Percentiles rank a stretch among this genome's conserved stretches.
Evolutionary conservation across 1,139 yeast genomes (phyloP).

Genomic region (Suhomyces taliae): DNA sequence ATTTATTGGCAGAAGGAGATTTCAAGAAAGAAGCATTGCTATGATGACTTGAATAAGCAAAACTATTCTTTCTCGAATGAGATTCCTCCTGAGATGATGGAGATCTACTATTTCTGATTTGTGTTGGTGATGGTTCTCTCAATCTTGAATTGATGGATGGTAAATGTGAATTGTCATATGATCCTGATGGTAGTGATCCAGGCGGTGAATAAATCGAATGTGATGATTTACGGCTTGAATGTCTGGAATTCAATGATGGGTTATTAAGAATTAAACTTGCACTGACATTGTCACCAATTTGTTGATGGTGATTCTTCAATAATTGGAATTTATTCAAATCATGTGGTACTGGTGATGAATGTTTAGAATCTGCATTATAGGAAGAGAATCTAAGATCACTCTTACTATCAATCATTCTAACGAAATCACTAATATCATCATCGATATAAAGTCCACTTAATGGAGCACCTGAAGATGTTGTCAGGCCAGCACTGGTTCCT

Average conservation of each 20-base stretch:
- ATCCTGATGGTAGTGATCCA: slow-evolving; percentile 35
- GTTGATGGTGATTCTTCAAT: slow-evolving; percentile 44
- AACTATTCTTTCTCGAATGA: slow-evolving; percentile 8
- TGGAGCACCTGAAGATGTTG: slow-evolving; percentile 34
- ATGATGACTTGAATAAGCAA: slow-evolving; percentile 12
- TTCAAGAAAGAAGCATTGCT: slow-evolving; percentile 19
- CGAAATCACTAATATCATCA: slow-evolving; percentile 79
- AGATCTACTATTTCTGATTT: slow-evolving; percentile 1
- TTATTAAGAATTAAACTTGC: slow-evolving; percentile 38
- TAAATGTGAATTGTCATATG: slow-evolving; percentile 37
- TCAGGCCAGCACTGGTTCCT: slow-evolving; percentile 41
- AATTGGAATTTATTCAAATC: slow-evolving; percentile 41
- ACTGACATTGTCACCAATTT: slow-evolving; percentile 53
- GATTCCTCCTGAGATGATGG: slow-evolving; percentile 12
- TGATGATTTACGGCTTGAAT: slow-evolving; percentile 37
- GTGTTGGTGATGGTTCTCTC: slow-evolving; percentile 23
- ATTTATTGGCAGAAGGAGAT: slow-evolving; percentile 13
- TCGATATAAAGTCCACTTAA: slow-evolving; percentile 50
- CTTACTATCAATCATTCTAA: slow-evolving; percentile 74
- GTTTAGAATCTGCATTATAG: slow-evolving; percentile 5
- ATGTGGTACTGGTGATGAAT: slow-evolving; percentile 5
- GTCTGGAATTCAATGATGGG: slow-evolving; percentile 16
- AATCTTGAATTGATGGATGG: slow-evolving; percentile 48
- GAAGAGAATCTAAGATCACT: slow-evolving; percentile 45
- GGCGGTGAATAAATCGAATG: slow-evolving; percentile 33